These are phyloP conservation scores for Pichia cactophila DNA, from an alignment of 1,139 yeast species.

Conservation along the genomic window DNA sequence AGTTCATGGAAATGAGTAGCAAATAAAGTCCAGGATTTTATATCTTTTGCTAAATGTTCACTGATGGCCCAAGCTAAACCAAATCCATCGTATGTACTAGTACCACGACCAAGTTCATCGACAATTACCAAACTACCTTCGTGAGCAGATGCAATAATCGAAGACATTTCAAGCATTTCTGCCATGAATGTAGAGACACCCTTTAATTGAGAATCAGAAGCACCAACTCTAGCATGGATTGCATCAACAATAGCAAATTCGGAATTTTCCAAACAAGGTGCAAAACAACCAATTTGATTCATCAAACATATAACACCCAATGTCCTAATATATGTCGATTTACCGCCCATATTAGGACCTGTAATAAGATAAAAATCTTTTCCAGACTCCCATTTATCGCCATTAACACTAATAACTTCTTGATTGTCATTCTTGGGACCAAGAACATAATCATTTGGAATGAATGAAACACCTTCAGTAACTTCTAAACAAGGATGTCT, in stretches of 20 bases:
- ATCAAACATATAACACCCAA: constrained; percentile 81
- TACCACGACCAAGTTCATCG: constrained; percentile 94
- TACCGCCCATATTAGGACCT: constrained; percentile 99
- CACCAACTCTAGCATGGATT: constrained; percentile 93
- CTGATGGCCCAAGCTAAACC: constrained; percentile 97
- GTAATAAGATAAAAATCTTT: constrained; percentile 78
- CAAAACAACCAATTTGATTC: constrained; percentile 91
- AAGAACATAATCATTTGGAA: constrained; percentile 46
- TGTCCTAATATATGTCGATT: constrained; percentile 89
- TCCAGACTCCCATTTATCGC: constrained; percentile 41
- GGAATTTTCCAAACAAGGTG: constrained; percentile 62
- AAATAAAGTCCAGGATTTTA: constrained; percentile 75
- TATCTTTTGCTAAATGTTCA: constrained; percentile 65
- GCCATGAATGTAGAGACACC: constrained; percentile 98
- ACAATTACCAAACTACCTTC: constrained; percentile 78
- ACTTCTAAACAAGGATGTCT: constrained; percentile 93
- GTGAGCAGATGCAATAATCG: constrained; percentile 82
- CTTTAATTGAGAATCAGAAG: constrained; percentile 93
- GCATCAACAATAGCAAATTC: constrained; percentile 84
- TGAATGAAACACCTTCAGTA: constrained; percentile 81
- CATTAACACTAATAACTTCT: constrained; percentile 3
- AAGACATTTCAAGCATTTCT: constrained; percentile 94
- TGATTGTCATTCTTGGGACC: constrained; percentile 1
- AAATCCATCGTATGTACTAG: constrained; percentile 95
- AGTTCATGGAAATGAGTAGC: constrained; percentile 98